These are phyloP conservation scores for Uronychia setigera DNA, from an alignment of 73 alveolate species.

Conservation along the genomic window DNA sequence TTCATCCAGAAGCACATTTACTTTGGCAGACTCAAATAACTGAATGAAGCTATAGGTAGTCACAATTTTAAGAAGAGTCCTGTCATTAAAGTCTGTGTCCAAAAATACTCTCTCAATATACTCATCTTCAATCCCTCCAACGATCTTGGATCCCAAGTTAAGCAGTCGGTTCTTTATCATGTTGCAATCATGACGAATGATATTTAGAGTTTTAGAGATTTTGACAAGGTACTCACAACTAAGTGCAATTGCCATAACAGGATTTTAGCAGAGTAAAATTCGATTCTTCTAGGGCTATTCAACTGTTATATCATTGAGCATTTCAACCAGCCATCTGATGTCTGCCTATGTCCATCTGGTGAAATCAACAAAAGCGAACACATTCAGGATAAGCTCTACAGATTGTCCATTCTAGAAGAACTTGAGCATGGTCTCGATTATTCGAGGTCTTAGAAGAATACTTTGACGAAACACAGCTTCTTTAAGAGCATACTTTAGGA, in stretches of 20 bases:
- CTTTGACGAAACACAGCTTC: conserved; percentile 18
- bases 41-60: conserved; percentile 30
- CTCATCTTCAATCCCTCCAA: conserved; percentile 44
- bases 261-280: conserved; percentile 44
- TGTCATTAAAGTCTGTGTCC: conserved; percentile 51
- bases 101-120: conserved; percentile 45
- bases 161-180: conserved; percentile 8
- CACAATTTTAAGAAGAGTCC: conserved; percentile 39
- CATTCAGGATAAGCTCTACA: conserved; percentile 33
- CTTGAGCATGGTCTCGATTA: conserved; percentile 15
- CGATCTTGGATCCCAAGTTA: conserved; percentile 29
- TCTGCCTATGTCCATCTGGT: conserved; percentile 32
- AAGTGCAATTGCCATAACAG: conserved; percentile 44
- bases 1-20: conserved; percentile 47
- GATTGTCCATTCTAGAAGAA: conserved; percentile 25
- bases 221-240: conserved; percentile 48
- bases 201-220: conserved; percentile 22
- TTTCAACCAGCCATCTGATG: conserved; percentile 21
- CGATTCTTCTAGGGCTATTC: conserved; percentile 34
- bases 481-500: conserved; percentile 39
- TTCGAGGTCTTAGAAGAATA: background rate
- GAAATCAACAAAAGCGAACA: conserved; percentile 35
- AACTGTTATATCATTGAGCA: conserved; percentile 31
- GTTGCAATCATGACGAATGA: conserved; percentile 44
- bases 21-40: conserved; percentile 35